Conservation (phyloP, 1,284 basidiomycete genomes). For the Meripilus lineatus region DNA sequence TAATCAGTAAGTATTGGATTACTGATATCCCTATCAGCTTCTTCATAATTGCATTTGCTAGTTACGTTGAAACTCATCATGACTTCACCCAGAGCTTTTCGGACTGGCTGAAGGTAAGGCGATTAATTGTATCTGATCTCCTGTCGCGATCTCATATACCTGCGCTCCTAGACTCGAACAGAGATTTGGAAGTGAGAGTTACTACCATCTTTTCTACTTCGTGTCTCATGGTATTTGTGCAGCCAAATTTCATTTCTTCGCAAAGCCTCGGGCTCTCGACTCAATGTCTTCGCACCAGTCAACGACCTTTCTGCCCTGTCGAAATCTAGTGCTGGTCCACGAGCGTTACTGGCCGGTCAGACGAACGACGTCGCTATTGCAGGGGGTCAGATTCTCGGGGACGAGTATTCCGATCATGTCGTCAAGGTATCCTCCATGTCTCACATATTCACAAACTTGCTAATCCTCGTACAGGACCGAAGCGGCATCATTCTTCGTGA, state of each 20-base stretch:
- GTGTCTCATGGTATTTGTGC: too few species aligned
- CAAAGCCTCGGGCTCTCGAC: conserved; percentile 68
- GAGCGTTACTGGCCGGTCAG: conserved; percentile 55
- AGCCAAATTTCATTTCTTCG: conserved; percentile 86
- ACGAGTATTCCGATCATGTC: conserved; percentile 92
- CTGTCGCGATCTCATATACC: too few species aligned
- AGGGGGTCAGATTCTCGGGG: conserved; percentile 84
- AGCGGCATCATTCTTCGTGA: conserved; percentile 90
- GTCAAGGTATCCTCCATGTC: conserved; percentile 55
- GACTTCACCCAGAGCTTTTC: conserved; percentile 74
- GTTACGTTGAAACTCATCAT: conserved; percentile 76
- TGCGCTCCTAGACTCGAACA: conserved; percentile 70
- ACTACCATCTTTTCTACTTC: background rate
- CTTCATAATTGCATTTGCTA: conserved; percentile 93
- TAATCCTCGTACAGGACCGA: conserved; percentile 55
- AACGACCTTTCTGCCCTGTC: conserved; percentile 82
- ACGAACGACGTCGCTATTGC: conserved; percentile 74
- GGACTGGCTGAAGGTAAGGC: conserved; percentile 76
- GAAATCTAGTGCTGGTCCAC: conserved; percentile 52
- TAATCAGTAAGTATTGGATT: conserved; percentile 1
- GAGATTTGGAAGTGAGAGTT: conserved; percentile 89
- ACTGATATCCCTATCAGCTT: conserved; percentile 48
- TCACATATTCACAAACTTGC: conserved; percentile 1
- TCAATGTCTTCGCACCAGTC: conserved; percentile 86
- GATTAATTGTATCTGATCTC: too few species aligned